A percentile compares a stretch with the other conserved stretches of the same genome.
phyloP scores from a whole-genome alignment of 2,329 filamentous ascomycete genomes.

The Arthroderma sp. region DNA sequence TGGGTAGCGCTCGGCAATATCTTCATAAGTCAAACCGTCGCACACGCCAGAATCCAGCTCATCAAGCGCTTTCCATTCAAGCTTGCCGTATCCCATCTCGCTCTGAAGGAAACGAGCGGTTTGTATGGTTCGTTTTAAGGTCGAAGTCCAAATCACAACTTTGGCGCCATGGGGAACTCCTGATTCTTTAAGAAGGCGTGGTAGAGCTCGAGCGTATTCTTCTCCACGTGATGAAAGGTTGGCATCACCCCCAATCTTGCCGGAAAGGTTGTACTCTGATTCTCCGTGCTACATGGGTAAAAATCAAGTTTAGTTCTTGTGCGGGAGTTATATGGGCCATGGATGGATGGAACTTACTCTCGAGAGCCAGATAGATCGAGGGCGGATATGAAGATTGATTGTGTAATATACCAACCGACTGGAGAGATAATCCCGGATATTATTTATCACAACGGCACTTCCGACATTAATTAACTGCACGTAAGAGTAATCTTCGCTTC shows the following conservation, averaged over 20 bases:
- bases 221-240: constrained; percentile 75
- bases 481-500: constrained; percentile 81
- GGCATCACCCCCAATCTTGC: constrained; percentile 86
- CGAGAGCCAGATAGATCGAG: constrained; percentile 91
- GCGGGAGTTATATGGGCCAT: not conserved
- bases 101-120: constrained; percentile 70
- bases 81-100: constrained; percentile 63
- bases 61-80: constrained; percentile 97
- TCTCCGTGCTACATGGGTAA: constrained; percentile 63
- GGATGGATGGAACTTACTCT: constrained; percentile 46
- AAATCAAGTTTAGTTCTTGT: constrained; percentile 11
- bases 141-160: constrained; percentile 63
- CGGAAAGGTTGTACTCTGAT: constrained; percentile 79
- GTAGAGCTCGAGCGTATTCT: constrained; percentile 72
- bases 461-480: constrained; percentile 96
- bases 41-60: constrained; percentile 95
- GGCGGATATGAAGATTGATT: constrained; percentile 96
- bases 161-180: constrained; percentile 57
- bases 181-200: constrained; percentile 70
- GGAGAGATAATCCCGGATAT: constrained; percentile 91
- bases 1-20: constrained; percentile 82
- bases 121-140: constrained; percentile 72
- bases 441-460: constrained; percentile 93
- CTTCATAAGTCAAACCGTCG: constrained; percentile 88
- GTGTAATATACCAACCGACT: constrained; percentile 95